Base-by-base conservation (phyloP, 768 basidiomycete genomes). In the Boletus insuetus region DNA sequence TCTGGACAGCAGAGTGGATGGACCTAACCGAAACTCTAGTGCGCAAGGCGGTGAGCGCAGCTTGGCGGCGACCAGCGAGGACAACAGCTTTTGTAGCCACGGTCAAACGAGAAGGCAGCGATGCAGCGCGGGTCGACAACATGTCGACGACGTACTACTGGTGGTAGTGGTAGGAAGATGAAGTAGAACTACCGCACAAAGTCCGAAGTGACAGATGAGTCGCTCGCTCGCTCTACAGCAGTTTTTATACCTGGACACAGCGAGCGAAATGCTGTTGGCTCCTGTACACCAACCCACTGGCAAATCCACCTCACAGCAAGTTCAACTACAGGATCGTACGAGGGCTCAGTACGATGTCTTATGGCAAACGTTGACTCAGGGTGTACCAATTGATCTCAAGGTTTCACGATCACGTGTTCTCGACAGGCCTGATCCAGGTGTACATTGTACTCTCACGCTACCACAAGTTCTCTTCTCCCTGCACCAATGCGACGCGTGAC, bases 1-100 rank as follows among this genome's bases (percentile, higher is more conserved):
- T 87, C 69, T 90, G 88, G 10, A 86, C 84, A 55, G 81, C 78
- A 58, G 82, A 81, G 63, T 85, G 84, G 49, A 86, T 75, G 49
- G 71, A 73, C 44, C 83, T 74, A 49, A 72, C 64, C 24, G 70
- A 69, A 37, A 56, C 60, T 54, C 65, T 73, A 45, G 75, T 70
- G 59, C 77, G 73, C 31, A 80, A 69, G 19, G 72, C 76, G 1
- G 68, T 73, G 19, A 74, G 56, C 10, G 71, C 76, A 43, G 76
- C 74, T 53, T 79, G 80, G 46, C 70, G 67, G 19, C 66, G 59
- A 42, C 73, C 65, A 40, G 80, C 79, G 44, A 83, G 74, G 53
- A 80, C 65, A 24, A 79, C 67, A 42, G 79, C 79, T 53, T 79
- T 80, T 40, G 75, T 73, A 17, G 76, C 77, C 19, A 67, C 55